Evolutionary conservation across 1,284 basidiomycete genomes (phyloP).

Genomic region (Ceratobasidium sp.): DNA sequence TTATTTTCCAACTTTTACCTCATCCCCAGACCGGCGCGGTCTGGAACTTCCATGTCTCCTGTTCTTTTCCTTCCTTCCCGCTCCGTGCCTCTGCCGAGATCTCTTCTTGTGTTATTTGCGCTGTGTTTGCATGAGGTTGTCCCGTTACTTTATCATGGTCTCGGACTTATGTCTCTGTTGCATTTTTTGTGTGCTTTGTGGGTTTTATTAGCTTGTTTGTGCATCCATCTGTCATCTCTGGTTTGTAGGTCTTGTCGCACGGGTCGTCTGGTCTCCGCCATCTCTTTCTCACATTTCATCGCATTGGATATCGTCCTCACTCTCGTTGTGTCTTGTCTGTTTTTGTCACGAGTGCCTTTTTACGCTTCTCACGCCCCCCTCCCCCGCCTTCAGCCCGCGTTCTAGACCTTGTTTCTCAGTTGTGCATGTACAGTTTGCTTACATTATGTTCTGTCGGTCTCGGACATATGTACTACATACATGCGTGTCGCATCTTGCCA

Average conservation of each 20-base stretch:
- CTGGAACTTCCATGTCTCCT: conserved; percentile 23
- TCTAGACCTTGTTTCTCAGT: conserved; percentile 2
- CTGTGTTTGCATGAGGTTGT: neutral
- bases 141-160: conserved; percentile 8
- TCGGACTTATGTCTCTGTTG: conserved; percentile 5
- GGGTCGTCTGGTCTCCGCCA: conserved; percentile 5
- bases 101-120: neutral
- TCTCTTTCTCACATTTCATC: neutral
- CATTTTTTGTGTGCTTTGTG: conserved; percentile 10
- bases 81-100: conserved; percentile 8
- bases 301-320: neutral
- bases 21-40: conserved; percentile 12
- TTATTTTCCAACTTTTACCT: conserved; percentile 25
- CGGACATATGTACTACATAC: conserved; percentile 10
- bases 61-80: neutral
- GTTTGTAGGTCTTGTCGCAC: conserved; percentile 25
- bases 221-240: neutral
- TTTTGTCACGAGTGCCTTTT: neutral
- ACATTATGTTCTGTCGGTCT: neutral
- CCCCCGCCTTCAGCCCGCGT: neutral
- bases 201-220: conserved; percentile 19
- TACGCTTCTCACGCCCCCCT: neutral
- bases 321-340: conserved; percentile 10
- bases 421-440: neutral
- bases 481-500: neutral